Evolutionary conservation across 1,284 basidiomycete species (phyloP).

Genomic region (Vanrija sp.): DNA sequence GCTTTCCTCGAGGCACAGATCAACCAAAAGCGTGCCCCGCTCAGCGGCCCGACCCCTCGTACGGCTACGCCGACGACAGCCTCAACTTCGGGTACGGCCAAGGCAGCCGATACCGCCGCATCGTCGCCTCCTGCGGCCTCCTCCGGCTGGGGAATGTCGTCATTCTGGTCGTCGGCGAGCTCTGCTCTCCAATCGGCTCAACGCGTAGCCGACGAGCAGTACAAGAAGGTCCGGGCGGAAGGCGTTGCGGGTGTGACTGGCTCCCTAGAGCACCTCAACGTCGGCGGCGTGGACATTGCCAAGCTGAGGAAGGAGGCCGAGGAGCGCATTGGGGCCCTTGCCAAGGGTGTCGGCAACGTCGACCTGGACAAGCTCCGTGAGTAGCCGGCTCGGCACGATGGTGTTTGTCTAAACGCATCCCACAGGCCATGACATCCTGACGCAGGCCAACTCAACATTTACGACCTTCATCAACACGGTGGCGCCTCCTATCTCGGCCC

Average conservation of each 20-base stretch:
- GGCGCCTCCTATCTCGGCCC: slow-evolving; percentile 94
- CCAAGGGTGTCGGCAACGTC: slow-evolving; percentile 56
- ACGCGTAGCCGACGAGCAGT: slow-evolving; percentile 83
- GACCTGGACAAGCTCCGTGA: slow-evolving; percentile 79
- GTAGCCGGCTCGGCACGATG: slow-evolving; percentile 1
- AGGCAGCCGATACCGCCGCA: slow-evolving; percentile 14
- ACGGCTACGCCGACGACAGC: slow-evolving; percentile 19
- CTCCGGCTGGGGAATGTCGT: slow-evolving; percentile 50
- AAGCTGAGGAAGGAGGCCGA: slow-evolving; percentile 60
- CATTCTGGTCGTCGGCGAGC: slow-evolving; percentile 79
- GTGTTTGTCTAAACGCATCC: background rate
- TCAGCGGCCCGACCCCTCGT: slow-evolving; percentile 25
- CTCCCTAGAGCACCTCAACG: slow-evolving; percentile 38
- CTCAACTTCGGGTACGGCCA: slow-evolving; percentile 3
- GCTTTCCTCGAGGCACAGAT: slow-evolving; percentile 88
- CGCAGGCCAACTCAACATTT: slow-evolving; percentile 77
- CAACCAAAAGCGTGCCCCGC: slow-evolving; percentile 63
- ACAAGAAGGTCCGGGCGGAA: slow-evolving; percentile 61
- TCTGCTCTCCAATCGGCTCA: slow-evolving; percentile 81
- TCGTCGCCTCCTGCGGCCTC: slow-evolving; percentile 5
- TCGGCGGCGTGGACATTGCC: slow-evolving; percentile 73
- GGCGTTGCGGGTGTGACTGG: slow-evolving; percentile 33
- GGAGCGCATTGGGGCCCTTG: slow-evolving; percentile 53
- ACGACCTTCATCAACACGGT: slow-evolving; percentile 92
- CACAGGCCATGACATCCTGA: slow-evolving; percentile 77